Evolutionary conservation across 2,329 filamentous ascomycete species (phyloP).

Genomic region (Aspergillus transmontanensis): DNA sequence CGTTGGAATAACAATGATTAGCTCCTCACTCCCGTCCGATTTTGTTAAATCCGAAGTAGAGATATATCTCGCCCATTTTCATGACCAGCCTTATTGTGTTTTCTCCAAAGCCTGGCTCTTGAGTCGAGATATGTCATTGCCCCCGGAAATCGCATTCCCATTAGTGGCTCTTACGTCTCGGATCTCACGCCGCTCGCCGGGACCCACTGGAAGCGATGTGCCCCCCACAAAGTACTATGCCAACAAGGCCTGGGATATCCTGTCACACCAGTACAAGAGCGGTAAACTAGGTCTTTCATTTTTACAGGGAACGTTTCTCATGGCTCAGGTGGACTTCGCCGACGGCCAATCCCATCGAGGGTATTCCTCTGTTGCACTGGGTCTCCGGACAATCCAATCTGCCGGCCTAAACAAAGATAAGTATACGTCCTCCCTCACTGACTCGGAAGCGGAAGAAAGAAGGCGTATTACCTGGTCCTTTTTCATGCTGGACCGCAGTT

Average conservation of each 20-base stretch:
- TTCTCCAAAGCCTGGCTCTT: slow-evolving; percentile 24
- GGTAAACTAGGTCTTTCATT: slow-evolving; percentile 22
- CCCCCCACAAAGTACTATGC: slow-evolving; percentile 14
- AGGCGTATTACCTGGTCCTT: slow-evolving; percentile 28
- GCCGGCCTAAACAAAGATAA: slow-evolving; percentile 22
- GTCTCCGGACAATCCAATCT: slow-evolving; percentile 25
- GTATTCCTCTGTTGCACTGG: slow-evolving; percentile 25
- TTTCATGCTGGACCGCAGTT: slow-evolving; percentile 30
- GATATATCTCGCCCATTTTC: slow-evolving; percentile 24
- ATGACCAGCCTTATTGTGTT: slow-evolving; percentile 30
- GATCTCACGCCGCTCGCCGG: slow-evolving; percentile 16
- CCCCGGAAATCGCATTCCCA: slow-evolving; percentile 23
- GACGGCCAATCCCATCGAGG: slow-evolving; percentile 25
- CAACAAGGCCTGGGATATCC: slow-evolving; percentile 24
- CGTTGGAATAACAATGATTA: background rate
- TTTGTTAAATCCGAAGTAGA: slow-evolving; percentile 24
- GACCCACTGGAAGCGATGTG: background rate
- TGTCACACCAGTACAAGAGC: slow-evolving; percentile 20
- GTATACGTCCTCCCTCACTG: slow-evolving; percentile 8
- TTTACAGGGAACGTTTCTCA: slow-evolving; percentile 27
- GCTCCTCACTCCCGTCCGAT: background rate
- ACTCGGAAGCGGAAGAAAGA: slow-evolving; percentile 16
- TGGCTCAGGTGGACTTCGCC: slow-evolving; percentile 29
- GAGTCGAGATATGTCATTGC: slow-evolving; percentile 12
- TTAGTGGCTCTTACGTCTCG: slow-evolving; percentile 27